These are phyloP conservation scores for Dalbergia oliveri DNA, from an alignment of 306 rosid genomes.

Conservation along the genomic window DNA sequence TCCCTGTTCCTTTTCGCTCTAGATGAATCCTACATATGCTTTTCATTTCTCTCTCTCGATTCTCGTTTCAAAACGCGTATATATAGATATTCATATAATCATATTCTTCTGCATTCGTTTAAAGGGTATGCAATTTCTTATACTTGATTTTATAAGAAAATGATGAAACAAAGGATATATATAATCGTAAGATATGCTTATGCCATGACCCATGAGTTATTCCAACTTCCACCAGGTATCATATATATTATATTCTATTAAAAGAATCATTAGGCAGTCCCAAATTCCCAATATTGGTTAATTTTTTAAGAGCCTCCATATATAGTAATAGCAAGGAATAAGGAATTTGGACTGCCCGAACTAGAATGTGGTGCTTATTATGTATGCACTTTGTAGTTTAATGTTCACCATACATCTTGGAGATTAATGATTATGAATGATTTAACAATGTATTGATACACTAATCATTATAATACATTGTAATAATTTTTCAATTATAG, in stretches of 20 bases:
- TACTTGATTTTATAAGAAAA: neutral
- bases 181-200: too few relatives aligned
- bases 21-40: conserved; percentile 11
- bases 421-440: too few relatives aligned
- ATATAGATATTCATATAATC: conserved; percentile 38
- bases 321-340: too few relatives aligned
- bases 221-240: neutral
- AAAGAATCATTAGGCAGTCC: neutral
- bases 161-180: neutral
- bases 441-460: too few relatives aligned
- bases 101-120: conserved; percentile 27
- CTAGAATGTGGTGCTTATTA: too few relatives aligned
- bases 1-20: neutral
- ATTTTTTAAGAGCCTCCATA: neutral
- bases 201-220: neutral
- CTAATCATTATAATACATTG: too few relatives aligned
- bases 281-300: neutral
- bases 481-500: too few relatives aligned
- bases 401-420: too few relatives aligned
- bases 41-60: conserved; percentile 2
- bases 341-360: too few relatives aligned
- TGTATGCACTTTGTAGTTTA: too few relatives aligned
- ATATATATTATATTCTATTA: too few relatives aligned
- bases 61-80: conserved; percentile 22
- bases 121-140: conserved; percentile 32